Evolutionary conservation across 768 basidiomycete genomes (phyloP), one percentile per base, ranked within the genome.

Genomic region (Leccinum ochraceum): DNA sequence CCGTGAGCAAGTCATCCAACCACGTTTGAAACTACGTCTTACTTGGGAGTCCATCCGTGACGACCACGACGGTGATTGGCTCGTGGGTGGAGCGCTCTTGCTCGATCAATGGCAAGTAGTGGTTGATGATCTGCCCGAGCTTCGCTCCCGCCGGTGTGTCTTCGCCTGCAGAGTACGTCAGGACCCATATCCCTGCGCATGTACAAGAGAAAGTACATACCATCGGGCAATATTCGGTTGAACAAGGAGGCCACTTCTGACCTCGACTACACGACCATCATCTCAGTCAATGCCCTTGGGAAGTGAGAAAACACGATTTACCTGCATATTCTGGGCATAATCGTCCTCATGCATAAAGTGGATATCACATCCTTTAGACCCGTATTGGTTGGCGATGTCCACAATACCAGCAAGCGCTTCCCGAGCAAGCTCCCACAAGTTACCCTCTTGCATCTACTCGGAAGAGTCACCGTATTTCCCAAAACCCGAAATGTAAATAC

Each of bases 351-450:
- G 81, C 65, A 80, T 73, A 65, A 81, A 80, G 62, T 78, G 72
- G 16, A 81, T 68, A 39, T 81, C 81, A 51, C 74, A 28, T 14
- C 81, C 79, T 36, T 73, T 76, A 3, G 73, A 70, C 16, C 74
- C 78, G 54, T 77, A 77, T 36, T 69, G 62, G 32, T 69, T 73
- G 17, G 77, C 75, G 3, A 76, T 63, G 44, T 79, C 75, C 6
- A 76, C 72, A 22, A 80, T 71, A 50, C 74, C 79, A 44, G 70
- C 78, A 20, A 82, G 72, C 1, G 81, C 79, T 39, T 78, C 78
- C 32, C 77, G 63, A 1, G 80, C 68, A 58, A 69, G 75, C 20
- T 57, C 49, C 80, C 80, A 81, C 11, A 77, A 67, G 22, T 57
- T 62, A 28, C 75, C 78, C 53, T 76, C 79, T n/a, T 66, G 57